Base-by-base conservation (phyloP, 2,329 filamentous ascomycete genomes). In the Rhytidhysteron rufulum region DNA sequence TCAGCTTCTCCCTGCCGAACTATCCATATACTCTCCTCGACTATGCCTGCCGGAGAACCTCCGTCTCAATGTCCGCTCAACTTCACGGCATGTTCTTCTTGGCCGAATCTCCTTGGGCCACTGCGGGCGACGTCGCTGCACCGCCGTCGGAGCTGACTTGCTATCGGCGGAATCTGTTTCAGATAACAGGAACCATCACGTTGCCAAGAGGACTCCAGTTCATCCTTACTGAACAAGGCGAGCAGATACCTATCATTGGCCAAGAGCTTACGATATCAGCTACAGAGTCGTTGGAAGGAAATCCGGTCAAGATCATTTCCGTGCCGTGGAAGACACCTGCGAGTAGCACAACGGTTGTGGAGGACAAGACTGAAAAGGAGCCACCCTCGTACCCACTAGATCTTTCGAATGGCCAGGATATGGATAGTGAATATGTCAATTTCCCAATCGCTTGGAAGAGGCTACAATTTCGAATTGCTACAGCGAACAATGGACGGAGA, bases 321-420 rank as follows among this genome's bases (percentile, higher is more conserved):
- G 95, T 97, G 44, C 91, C 91, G 1, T 97, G 91, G 91, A 97
- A 97, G 72, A 96, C 90, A 2, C 90, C 89, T 1, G 87, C 86
- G 20, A 87, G 86, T 37, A 87, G 84, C 66, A 80, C 83, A 3
- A 77, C 81, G n/a, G 80, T 85, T 72, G 57, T 63, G 22, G 74
- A 81, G 51, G 77, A 82, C 48, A 84, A 83, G 60, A 70, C 73
- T 0, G 91, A 97, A 61, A 89, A 91, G 59, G 91, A 97, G 62
- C 91, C 91, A 4, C 80, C 86, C 1, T 79, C 88, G 1, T 82
- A 95, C 43, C 87, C 88, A 1, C 68, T 96, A 46, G 80, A 83
- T 54, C 72, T 78, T 39, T 77, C 78, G 61, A 74, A 74, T 29
- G 71, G 88, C 71, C 74, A 81, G 47, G 77, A 94, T 25, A 67